Evolutionary conservation across 2,329 filamentous ascomycete genomes (phyloP), one percentile per base, ranked within the genome.

Genomic region (Colletotrichum sojae): DNA sequence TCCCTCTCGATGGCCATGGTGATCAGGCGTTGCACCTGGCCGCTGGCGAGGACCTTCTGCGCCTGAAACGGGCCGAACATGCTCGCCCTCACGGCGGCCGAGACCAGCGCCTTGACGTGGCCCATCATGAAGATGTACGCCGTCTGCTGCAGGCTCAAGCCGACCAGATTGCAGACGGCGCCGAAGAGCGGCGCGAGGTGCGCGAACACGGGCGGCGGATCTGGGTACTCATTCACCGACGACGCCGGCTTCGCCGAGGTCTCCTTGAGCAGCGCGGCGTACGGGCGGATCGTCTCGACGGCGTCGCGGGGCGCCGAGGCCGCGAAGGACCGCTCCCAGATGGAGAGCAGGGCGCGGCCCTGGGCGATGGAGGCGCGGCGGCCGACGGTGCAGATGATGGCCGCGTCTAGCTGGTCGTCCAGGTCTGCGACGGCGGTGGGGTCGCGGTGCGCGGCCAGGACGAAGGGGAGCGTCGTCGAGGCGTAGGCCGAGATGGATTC

Each of bases 51-150:
- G 31, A 94, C 82, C 71, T 87, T 88, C 77, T 96, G 93, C 65
- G 91, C 91, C 78, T 94, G 91, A 77, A 94, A 96, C 6, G 93
- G 93, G 0, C 93, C 93, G 79, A 95, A 90, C 72, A 94, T 87
- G 75, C 91, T 92, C 22, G 93, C 91, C 63, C 93, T 83, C 71
- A 96, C 92, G 0, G 90, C 93, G 1, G 93, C 93, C 49, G 91
- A 93, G 56, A 94, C 84, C 61, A 95, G 81, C 0, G 92, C 92
- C 78, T 94, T 93, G 66, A 91, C 90, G 79, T 95, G 93, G 69
- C 90, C 88, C 72, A 95, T 86, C 77, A 95, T 81, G 78, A 94
- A 95, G 27, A 95, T 83, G 77, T 94, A 94, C 1, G 91, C 90
- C 22, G 92, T 85, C 77, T 94, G 90, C 63, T 85, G 83, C 27